phyloP scores from a whole-genome alignment of 345 rosid species.

The Murraya paniculata region DNA sequence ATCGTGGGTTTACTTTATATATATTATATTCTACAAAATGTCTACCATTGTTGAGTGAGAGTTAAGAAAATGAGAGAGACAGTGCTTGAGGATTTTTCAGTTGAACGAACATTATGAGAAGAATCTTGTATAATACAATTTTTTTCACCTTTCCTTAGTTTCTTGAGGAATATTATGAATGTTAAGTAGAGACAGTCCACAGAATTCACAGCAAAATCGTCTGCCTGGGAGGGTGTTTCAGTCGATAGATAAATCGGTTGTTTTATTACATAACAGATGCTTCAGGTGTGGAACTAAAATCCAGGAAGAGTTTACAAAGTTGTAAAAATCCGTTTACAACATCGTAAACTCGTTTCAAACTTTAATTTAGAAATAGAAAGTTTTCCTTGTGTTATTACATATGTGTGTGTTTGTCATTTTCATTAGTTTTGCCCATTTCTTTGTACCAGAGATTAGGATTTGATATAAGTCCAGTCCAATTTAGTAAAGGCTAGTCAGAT shows the following conservation, averaged over 20 bases:
- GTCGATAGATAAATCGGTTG: neutral
- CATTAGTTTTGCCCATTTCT: neutral
- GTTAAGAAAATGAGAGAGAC: neutral
- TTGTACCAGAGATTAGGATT: neutral
- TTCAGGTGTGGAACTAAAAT: too few species aligned
- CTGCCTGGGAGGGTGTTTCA: neutral
- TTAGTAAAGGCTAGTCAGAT: too few species aligned
- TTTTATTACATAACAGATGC: neutral
- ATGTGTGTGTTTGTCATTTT: neutral
- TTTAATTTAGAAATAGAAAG: too few species aligned
- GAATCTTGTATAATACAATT: neutral
- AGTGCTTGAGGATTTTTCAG: slow-evolving; percentile 7
- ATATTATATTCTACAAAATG: slow-evolving; percentile 12
- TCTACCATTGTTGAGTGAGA: slow-evolving; percentile 8
- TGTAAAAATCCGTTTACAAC: too few species aligned
- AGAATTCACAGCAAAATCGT: neutral
- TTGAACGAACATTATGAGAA: too few species aligned
- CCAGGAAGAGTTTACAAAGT: too few species aligned
- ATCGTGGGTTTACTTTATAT: slow-evolving; percentile 15
- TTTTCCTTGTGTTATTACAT: too few species aligned
- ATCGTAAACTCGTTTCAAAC: too few species aligned
- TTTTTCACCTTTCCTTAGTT: neutral
- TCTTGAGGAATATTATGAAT: neutral
- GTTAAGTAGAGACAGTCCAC: neutral
- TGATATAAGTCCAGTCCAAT: too few species aligned